A percentile compares a stretch with the other conserved stretches of the same genome.
phyloP scores from a whole-genome alignment of 129 eudicot genomes.

The Centella asiatica region DNA sequence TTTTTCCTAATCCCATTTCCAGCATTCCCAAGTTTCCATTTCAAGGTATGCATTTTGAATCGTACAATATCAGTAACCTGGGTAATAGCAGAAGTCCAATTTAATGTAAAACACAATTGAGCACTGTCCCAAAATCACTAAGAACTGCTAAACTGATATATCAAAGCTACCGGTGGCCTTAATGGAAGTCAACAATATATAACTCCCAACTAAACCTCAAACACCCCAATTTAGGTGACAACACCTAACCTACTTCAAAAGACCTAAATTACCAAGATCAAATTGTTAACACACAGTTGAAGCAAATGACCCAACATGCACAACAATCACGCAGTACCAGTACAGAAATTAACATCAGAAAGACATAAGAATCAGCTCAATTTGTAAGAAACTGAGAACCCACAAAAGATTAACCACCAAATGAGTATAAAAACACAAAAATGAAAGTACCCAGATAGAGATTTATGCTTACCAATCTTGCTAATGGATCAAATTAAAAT shows the following conservation, averaged over 20 bases:
- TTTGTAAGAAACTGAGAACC: conserved; percentile 11
- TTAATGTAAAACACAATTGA: background rate
- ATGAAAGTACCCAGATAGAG: conserved; percentile 12
- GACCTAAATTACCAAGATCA: conserved; percentile 6
- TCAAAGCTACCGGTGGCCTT: background rate
- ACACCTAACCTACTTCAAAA: background rate
- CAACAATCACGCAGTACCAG: conserved; percentile 5
- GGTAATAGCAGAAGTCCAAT: background rate
- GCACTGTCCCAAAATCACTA: background rate
- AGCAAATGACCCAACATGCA: conserved; percentile 16
- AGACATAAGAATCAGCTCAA: conserved; percentile 31
- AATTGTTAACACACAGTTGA: conserved; percentile 1
- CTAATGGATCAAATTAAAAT: conserved; percentile 12
- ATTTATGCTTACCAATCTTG: conserved; percentile 17
- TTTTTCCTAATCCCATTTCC: background rate
- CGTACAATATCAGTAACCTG: background rate
- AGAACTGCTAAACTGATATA: background rate
- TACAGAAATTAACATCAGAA: conserved; percentile 14
- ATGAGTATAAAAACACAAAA: conserved; percentile 1
- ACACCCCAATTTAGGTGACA: conserved; percentile 4
- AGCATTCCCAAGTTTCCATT: background rate
- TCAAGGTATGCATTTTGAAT: background rate
- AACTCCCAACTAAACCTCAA: conserved; percentile 3
- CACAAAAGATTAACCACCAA: background rate
- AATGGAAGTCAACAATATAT: conserved; percentile 1